A percentile compares a stretch with the other conserved stretches of the same genome.
These are phyloP conservation scores for Vicia villosa DNA, from an alignment of 306 rosid genomes.

Conservation along the genomic window DNA sequence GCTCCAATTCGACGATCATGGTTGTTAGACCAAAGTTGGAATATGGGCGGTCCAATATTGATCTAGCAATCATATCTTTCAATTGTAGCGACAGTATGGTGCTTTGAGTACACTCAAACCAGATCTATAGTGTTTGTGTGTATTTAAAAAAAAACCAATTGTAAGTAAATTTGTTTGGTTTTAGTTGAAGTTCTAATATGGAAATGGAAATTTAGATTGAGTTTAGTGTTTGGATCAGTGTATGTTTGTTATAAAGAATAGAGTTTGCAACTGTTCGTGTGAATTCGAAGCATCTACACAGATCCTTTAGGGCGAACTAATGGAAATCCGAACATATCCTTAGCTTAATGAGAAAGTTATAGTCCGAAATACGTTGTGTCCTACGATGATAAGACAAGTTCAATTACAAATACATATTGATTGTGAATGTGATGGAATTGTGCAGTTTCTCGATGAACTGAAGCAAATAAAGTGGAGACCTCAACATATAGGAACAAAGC, in stretches of 20 bases:
- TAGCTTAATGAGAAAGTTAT: constrained; percentile 2
- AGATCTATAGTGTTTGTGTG: neutral
- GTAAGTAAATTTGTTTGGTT: constrained; percentile 12
- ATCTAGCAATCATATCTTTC: no score
- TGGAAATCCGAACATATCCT: no score
- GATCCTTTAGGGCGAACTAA: no score
- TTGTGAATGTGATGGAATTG: constrained; percentile 37
- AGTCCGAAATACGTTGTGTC: constrained; percentile 20
- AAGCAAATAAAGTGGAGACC: constrained; percentile 77
- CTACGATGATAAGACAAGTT: constrained; percentile 8
- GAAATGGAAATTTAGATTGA: constrained; percentile 24
- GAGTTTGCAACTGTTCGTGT: no score
- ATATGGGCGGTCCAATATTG: neutral
- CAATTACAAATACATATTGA: constrained; percentile 7
- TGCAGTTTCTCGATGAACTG: constrained; percentile 55
- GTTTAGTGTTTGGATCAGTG: neutral
- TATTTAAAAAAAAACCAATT: no score
- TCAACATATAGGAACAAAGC: constrained; percentile 67
- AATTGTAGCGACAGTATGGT: no score
- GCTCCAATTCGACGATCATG: neutral
- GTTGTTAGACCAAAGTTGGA: neutral
- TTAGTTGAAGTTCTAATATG: constrained; percentile 25
- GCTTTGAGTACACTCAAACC: neutral
- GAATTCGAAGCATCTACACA: no score
- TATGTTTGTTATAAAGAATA: neutral